Base-by-base conservation (phyloP, 805 yeast species). In the Suhomyces sp. region DNA sequence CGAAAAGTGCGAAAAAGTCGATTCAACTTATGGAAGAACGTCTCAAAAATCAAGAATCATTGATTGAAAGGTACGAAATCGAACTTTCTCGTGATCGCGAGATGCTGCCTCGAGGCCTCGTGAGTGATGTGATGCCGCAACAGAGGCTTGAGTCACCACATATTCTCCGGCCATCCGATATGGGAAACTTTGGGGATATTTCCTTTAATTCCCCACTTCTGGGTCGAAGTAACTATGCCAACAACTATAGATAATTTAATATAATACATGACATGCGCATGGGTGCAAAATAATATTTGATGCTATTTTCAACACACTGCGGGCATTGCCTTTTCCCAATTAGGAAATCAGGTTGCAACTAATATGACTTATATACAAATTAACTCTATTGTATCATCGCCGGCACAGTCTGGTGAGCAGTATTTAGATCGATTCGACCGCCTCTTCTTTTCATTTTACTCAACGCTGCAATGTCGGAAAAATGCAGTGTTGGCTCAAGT, bases 321-420 rank as follows among this genome's bases (percentile, higher is more conserved):
- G 10, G 6, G 19, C 53, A 53, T 53, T 53, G 48, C 21, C 17
- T 4, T n/a, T 33, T 47, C 56, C 56, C 50, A 46, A 50, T 46
- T 29, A 29, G 50, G 56, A 37, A 53, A 53, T 44, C 9, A 3
- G 43, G 48, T 31, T 39, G 44, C 47, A 43, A 41, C 47, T 40
- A 44, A 13, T 29, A 6, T 13, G 5, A n/a, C 9, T 3, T 6
- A 31, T 6, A 31, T n/a, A 4, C 15, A 31, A n/a, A 31, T 6
- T 17, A n/a, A 5, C 35, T 31, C 4, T 31, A 31, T 17, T 6
- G 40, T 35, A 35, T 37, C 41, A 19, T 31, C 6, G 17, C 35
- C 9, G 17, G 35, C 17, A 31, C 33, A 31, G 35, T 12, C 2
- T 13, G 33, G 6, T 13, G 35, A 13, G 35, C 12, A n/a, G 35